Percentiles rank a stretch among this genome's conserved stretches.
Evolutionary conservation across 2,329 filamentous ascomycete species (phyloP).

Genomic region (Trichoderma sp.): DNA sequence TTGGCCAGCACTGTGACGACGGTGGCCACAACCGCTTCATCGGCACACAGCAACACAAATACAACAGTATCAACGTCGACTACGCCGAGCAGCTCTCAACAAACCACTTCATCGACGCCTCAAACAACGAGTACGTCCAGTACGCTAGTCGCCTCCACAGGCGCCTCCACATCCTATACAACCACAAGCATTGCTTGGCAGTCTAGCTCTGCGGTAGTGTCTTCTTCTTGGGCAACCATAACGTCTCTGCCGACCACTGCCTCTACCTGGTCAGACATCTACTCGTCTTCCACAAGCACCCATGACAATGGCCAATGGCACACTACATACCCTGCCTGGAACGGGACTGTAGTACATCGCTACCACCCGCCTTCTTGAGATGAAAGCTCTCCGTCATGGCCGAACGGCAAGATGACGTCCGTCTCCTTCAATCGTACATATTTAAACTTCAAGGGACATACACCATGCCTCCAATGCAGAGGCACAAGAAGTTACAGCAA

Average conservation of each 20-base stretch:
- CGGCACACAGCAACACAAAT: conserved; percentile 9
- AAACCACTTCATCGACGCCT: background rate
- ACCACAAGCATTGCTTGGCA: background rate
- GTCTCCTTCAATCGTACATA: conserved; percentile 24
- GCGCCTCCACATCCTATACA: background rate
- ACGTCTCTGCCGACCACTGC: conserved; percentile 28
- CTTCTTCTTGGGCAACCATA: conserved; percentile 29
- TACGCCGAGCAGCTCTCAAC: background rate
- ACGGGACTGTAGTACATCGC: conserved; percentile 39
- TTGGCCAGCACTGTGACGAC: background rate
- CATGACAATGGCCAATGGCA: conserved; percentile 53
- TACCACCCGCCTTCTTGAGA: background rate
- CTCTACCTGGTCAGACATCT: conserved; percentile 31
- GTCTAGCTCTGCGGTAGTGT: conserved; percentile 19
- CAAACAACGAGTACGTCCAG: background rate
- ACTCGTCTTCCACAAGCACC: conserved; percentile 36
- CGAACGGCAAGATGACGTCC: background rate
- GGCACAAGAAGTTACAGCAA: background rate
- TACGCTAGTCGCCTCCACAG: background rate
- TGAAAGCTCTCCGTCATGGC: conserved; percentile 14
- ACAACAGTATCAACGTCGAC: background rate
- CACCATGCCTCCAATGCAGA: background rate
- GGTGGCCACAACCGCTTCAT: background rate
- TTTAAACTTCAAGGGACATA: conserved; percentile 23
- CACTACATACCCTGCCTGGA: conserved; percentile 51